These are phyloP conservation scores for Thraustotheca clavata DNA, from an alignment of 352 stramenopile genomes.

Conservation along the genomic window DNA sequence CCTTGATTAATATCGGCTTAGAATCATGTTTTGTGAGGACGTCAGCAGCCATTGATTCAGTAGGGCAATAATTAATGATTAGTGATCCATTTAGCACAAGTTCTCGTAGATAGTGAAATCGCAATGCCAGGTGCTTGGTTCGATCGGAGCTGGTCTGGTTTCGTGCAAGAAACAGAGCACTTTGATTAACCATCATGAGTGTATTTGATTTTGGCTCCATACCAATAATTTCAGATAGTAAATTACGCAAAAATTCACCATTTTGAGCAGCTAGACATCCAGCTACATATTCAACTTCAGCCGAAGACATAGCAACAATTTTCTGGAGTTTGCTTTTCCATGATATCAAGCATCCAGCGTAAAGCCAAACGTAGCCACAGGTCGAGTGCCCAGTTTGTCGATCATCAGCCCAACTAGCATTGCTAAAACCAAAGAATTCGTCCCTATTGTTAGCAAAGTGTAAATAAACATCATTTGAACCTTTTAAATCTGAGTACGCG, in stretches of 20 bases:
- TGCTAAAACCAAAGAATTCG: not conserved
- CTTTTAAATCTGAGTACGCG: not conserved
- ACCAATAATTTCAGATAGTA: not conserved
- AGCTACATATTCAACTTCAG: constrained; percentile 8
- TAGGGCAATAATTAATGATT: not conserved
- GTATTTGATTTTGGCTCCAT: no score
- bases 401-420: not conserved
- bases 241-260: not conserved
- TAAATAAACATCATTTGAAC: not conserved
- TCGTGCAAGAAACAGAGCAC: not conserved
- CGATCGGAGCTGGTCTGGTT: constrained; percentile 3
- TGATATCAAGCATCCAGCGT: not conserved
- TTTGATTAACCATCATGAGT: constrained; percentile 17
- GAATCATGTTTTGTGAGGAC: constrained; percentile 3
- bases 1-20: not conserved
- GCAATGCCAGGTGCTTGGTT: constrained; percentile 3
- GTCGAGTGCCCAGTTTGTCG: not conserved
- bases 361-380: not conserved
- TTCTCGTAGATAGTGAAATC: not conserved
- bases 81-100: not conserved
- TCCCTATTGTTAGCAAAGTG: not conserved
- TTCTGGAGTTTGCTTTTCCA: constrained; percentile 1
- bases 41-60: constrained; percentile 4
- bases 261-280: constrained; percentile 1
- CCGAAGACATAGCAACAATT: constrained; percentile 4